Evolutionary conservation across 1,139 yeast species (phyloP), one percentile per base, ranked within the genome.

Genomic region (Taphrina pruni): DNA sequence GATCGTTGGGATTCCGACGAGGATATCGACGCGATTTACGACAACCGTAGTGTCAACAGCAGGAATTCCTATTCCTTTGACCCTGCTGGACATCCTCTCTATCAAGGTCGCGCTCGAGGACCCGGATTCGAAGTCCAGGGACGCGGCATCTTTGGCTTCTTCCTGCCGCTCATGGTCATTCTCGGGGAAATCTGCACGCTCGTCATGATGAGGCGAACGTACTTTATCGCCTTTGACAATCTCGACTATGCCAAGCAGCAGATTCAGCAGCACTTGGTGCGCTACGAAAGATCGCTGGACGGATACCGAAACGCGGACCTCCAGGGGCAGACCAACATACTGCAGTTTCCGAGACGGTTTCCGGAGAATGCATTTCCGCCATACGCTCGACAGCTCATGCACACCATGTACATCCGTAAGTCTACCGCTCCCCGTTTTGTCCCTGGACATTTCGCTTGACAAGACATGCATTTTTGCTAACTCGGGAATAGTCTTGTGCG

Each of bases 1-100:
- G 75, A 73, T 1, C 66, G 76, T 3, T 81, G 82, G 82, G 72
- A 73, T 7, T 75, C 77, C 6, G 74, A 73, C 46, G 73, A 60
- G 39, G 69, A 66, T 6, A 21, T 66, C 8, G 66, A 52, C 17
- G 41, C 36, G 39, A 12, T 46, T 48, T 17, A 35, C 54, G 58
- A 62, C 54, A 50, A 12, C 39, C 48, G 38, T 48, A 43, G 60
- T 43, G 26, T 43, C 38, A 51, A 55, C 48, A 55, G 48, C 46
- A 9, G 17, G 32, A 62, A n/a, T 41, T 62, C 52, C 32, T 62
- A 64, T 32, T 26, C 61, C 56, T n/a, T 20, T 36, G 54, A 41
- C 12, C 20, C 26, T 2, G 5, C 46, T 38, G 11, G 36, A 26
- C 43, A 58, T 35, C 58, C 58, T 3, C 67, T 64, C 36, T 64